These are phyloP conservation scores for Cladosporium phlei DNA, from an alignment of 2,329 filamentous ascomycete species.

Conservation along the genomic window DNA sequence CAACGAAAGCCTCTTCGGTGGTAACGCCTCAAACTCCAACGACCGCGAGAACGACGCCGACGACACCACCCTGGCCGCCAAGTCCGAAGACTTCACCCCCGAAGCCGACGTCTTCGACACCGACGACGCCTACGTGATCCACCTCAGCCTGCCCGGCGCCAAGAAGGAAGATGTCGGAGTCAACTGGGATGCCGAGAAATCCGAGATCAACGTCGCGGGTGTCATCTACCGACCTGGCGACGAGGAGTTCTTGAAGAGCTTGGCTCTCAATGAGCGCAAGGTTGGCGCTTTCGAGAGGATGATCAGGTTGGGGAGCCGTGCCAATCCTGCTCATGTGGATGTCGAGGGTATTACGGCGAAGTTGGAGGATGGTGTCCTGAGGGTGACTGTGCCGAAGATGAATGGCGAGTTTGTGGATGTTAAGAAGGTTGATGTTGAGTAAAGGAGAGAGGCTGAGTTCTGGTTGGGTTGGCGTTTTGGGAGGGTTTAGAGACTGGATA, in stretches of 20 bases:
- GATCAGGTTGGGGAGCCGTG: slow-evolving; percentile 54
- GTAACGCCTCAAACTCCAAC: no score
- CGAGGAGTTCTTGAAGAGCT: slow-evolving; percentile 62
- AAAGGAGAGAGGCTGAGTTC: no score
- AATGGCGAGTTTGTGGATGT: slow-evolving; percentile 58
- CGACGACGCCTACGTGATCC: slow-evolving; percentile 60
- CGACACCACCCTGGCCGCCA: slow-evolving; percentile 38
- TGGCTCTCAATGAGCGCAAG: slow-evolving; percentile 62
- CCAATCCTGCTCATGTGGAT: slow-evolving; percentile 59
- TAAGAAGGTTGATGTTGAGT: slow-evolving; percentile 49
- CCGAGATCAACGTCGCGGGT: slow-evolving; percentile 62
- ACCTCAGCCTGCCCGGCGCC: slow-evolving; percentile 70
- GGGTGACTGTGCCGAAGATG: slow-evolving; percentile 71
- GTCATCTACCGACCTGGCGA: slow-evolving; percentile 68
- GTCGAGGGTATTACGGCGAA: slow-evolving; percentile 65
- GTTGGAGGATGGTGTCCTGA: slow-evolving; percentile 72
- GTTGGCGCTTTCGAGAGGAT: slow-evolving; percentile 71
- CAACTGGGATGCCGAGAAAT: slow-evolving; percentile 68
- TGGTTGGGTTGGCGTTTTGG: no score
- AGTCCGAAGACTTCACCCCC: slow-evolving; percentile 50
- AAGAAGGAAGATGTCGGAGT: slow-evolving; percentile 74
- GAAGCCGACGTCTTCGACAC: slow-evolving; percentile 74
- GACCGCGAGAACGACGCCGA: slow-evolving; percentile 14
- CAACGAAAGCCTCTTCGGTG: slow-evolving; percentile 35
- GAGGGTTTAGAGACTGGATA: no score